These are phyloP conservation scores for Achaetomiella virescens DNA, from an alignment of 495 filamentous ascomycete genomes.

Conservation along the genomic window DNA sequence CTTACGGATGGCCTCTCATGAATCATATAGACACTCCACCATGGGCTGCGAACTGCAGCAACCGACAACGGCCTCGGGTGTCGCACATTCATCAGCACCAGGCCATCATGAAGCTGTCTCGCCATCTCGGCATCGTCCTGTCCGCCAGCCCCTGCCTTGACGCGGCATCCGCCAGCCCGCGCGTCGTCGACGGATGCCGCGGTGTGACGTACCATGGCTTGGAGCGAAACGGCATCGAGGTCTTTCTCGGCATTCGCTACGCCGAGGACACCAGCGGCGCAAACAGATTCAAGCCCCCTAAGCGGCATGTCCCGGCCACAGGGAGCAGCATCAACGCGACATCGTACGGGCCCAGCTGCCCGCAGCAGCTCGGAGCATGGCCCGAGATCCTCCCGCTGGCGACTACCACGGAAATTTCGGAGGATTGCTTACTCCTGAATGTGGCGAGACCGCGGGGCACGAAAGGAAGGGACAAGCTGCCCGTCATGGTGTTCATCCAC, in stretches of 20 bases:
- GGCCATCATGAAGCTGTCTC: too few relatives aligned
- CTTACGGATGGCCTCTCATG: too few relatives aligned
- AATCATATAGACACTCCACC: too few relatives aligned
- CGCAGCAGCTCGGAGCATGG: not conserved
- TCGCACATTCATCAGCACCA: too few relatives aligned
- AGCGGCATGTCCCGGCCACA: too few relatives aligned
- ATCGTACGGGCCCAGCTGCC: not conserved
- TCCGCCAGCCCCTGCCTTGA: too few relatives aligned
- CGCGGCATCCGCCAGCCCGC: too few relatives aligned
- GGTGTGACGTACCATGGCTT: not conserved
- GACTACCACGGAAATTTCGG: not conserved
- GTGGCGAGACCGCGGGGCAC: not conserved
- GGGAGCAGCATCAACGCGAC: not conserved
- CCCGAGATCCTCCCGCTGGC: not conserved
- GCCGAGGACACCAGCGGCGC: not conserved
- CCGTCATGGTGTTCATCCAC: not conserved
- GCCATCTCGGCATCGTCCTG: too few relatives aligned
- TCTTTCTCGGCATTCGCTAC: conserved; percentile 1
- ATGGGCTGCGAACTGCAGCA: too few relatives aligned
- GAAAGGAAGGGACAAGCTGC: not conserved
- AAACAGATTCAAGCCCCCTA: not conserved
- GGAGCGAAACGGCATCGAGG: not conserved
- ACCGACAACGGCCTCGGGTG: too few relatives aligned
- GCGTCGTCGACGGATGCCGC: not conserved
- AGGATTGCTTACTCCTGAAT: not conserved